Conservation (phyloP, 1,139 yeast genomes). For the Zhuliangozyma parablackwelliae region DNA sequence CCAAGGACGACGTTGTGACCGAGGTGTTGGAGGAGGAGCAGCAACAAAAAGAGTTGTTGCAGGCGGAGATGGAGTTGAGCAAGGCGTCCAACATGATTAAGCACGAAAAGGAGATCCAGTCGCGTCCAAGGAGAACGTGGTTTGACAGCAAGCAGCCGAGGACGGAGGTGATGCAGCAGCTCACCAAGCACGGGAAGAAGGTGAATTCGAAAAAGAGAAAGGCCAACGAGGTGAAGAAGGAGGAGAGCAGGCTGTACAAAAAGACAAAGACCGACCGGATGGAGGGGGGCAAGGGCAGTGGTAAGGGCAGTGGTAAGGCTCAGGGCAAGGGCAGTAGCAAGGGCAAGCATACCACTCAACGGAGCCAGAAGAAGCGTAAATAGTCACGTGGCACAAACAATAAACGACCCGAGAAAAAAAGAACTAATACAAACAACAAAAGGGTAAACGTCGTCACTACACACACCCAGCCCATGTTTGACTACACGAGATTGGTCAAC, state of each 20-base stretch:
- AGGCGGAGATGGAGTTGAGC: slow-evolving; percentile 86
- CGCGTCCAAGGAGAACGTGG: slow-evolving; percentile 97
- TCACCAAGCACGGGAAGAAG: slow-evolving; percentile 42
- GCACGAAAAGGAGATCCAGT: slow-evolving; percentile 74
- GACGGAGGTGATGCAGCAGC: slow-evolving; percentile 43
- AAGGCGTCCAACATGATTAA: slow-evolving; percentile 81
- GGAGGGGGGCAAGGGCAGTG: slow-evolving; percentile 10
- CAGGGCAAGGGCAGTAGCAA: slow-evolving; percentile 5
- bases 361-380: too few species aligned
- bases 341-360: neutral
- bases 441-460: too few species aligned
- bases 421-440: too few species aligned
- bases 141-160: slow-evolving; percentile 57
- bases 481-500: slow-evolving; percentile 25
- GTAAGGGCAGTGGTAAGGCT: slow-evolving; percentile 5
- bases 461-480: neutral
- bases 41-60: slow-evolving; percentile 75
- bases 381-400: too few species aligned
- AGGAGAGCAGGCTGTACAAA: slow-evolving; percentile 54
- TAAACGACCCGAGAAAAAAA: too few species aligned
- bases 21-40: slow-evolving; percentile 87
- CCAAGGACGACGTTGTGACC: slow-evolving; percentile 55
- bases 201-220: slow-evolving; percentile 59
- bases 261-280: slow-evolving; percentile 67
- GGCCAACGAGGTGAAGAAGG: slow-evolving; percentile 43